Evolutionary conservation across 768 basidiomycete genomes (phyloP), one percentile per base, ranked within the genome.

Genomic region (Naganishia vishniacii): DNA sequence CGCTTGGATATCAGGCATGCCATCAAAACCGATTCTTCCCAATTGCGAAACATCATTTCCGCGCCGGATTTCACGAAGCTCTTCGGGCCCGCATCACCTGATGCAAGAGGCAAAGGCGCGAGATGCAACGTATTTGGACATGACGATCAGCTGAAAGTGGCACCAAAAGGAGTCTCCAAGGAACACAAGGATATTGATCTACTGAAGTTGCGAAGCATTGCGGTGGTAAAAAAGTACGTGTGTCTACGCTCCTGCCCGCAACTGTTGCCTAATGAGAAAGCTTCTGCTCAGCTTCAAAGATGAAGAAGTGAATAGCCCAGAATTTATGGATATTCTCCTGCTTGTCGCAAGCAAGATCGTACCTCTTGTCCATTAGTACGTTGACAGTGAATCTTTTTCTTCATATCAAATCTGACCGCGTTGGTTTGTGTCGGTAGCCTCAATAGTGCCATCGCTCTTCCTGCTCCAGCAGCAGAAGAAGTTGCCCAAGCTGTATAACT

Each of bases 151-250:
- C 79, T 95, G 31, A 97, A 95, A 79, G 85, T 84, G 0, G 89
- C 91, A 5, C 93, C 93, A 0, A 97, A 95, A 72, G 93, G 91
- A 0, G 79, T 94, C 9, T 83, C 84, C 58, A 98, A 91, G 77
- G 82, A 82, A 31, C 91, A 97, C 73, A 81, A 81, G 75, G 91
- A 97, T 73, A 97, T 99, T 68, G 93, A 94, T 75, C 78, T 98
- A 53, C 79, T 99, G 66, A 89, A 89, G 76, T 86, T 88, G 65
- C 84, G 91, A 26, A 85, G 86, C 18, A 84, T 90, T 34, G 85
- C 82, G 2, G 89, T 93, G 2, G 73, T 82, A 0, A 82, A 85
- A 67, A 73, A 74, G 89, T 88, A 66, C 56, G 81, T 78, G 5
- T 23, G n/a, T 40, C 20, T 45, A n/a, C 9, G 49, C 20, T 51